phyloP scores from a whole-genome alignment of 768 basidiomycete species.

The Coprinellus micaceus region DNA sequence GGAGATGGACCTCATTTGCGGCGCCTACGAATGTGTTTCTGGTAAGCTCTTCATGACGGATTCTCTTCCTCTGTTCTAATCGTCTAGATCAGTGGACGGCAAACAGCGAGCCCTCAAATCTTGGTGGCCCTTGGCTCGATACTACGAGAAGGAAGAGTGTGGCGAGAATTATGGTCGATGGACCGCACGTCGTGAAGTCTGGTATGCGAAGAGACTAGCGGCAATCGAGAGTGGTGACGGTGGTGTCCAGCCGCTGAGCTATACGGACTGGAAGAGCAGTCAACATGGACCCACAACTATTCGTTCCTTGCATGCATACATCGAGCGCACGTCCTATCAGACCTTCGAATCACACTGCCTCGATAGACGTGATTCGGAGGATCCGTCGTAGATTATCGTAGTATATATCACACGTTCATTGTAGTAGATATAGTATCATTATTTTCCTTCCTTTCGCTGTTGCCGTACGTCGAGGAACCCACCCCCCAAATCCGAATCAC shows the following conservation, averaged over 20 bases:
- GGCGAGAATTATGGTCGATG: constrained; percentile 5
- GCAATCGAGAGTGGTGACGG: not conserved
- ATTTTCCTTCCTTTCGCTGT: too few relatives aligned
- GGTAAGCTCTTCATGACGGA: not conserved
- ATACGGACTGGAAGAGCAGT: not conserved
- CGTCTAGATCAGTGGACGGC: not conserved
- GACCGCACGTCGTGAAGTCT: not conserved
- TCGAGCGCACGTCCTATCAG: too few relatives aligned
- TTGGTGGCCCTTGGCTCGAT: not conserved
- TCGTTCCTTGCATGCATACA: too few relatives aligned
- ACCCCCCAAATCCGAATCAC: too few relatives aligned
- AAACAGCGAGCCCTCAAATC: not conserved
- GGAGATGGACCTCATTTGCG: not conserved
- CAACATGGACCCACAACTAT: not conserved
- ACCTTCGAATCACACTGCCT: too few relatives aligned
- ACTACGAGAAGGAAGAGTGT: constrained; percentile 4
- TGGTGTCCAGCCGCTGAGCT: not conserved
- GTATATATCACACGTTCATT: too few relatives aligned
- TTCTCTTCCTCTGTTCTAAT: not conserved
- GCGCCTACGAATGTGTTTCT: constrained; percentile 2
- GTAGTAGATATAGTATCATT: too few relatives aligned
- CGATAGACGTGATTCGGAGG: too few relatives aligned
- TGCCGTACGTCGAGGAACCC: too few relatives aligned
- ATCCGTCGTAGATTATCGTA: too few relatives aligned
- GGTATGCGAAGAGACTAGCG: not conserved